These are phyloP conservation scores for Mycena kentingensis DNA, from an alignment of 768 basidiomycete species.

Conservation along the genomic window DNA sequence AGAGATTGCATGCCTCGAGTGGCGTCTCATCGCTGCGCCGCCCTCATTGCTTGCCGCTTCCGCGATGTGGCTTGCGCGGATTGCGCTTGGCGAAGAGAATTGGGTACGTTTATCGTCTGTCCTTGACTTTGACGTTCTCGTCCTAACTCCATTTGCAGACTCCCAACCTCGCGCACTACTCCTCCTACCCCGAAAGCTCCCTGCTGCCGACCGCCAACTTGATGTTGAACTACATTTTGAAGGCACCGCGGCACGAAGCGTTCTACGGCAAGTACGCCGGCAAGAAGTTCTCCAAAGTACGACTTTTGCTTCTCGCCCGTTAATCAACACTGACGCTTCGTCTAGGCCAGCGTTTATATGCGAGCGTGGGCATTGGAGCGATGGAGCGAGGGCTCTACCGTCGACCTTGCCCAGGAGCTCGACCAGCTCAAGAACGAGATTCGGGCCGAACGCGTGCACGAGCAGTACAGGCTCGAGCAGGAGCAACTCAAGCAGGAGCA, in stretches of 20 bases:
- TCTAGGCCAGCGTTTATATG: constrained; percentile 79
- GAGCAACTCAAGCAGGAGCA: constrained; percentile 23
- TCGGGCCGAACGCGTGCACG: constrained; percentile 35
- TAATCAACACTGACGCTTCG: neutral
- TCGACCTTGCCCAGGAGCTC: constrained; percentile 62
- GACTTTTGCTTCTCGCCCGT: constrained; percentile 5
- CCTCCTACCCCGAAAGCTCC: constrained; percentile 84
- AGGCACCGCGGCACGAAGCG: constrained; percentile 76
- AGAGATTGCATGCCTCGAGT: constrained; percentile 89
- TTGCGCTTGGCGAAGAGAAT: constrained; percentile 77
- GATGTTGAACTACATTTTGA: constrained; percentile 91
- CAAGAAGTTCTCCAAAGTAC: constrained; percentile 86
- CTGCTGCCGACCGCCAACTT: constrained; percentile 87
- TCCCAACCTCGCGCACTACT: constrained; percentile 90
- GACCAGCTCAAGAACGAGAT: constrained; percentile 60
- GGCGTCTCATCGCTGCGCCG: constrained; percentile 76
- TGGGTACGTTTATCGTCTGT: constrained; percentile 70
- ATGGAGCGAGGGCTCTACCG: constrained; percentile 65
- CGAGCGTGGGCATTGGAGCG: constrained; percentile 81
- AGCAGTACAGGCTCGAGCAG: constrained; percentile 20
- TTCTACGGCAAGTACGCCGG: constrained; percentile 93
- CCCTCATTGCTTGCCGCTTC: constrained; percentile 90
- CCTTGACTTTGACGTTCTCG: neutral
- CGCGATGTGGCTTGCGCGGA: constrained; percentile 84
- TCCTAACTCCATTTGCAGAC: constrained; percentile 47